Percentiles rank a stretch among this genome's conserved stretches.
These are phyloP conservation scores for Pichia ethanolica DNA, from an alignment of 805 yeast genomes.

Conservation along the genomic window DNA sequence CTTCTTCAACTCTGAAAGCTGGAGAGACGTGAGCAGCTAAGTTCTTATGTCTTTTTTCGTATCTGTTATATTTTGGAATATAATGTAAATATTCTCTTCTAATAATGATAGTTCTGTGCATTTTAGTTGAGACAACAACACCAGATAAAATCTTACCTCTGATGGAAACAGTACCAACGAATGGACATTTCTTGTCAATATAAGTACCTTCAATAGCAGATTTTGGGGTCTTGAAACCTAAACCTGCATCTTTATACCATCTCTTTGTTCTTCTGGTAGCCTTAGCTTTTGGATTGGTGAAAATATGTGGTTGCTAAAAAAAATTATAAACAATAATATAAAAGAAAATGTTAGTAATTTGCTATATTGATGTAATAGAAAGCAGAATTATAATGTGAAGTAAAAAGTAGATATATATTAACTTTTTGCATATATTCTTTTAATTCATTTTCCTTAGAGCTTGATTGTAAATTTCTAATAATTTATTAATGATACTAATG, in stretches of 20 bases:
- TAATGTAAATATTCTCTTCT: slow-evolving; percentile 99
- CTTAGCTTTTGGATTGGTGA: slow-evolving; percentile 99
- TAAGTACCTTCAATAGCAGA: slow-evolving; percentile 97
- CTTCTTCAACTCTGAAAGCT: slow-evolving; percentile 99
- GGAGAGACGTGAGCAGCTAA: slow-evolving; percentile 99
- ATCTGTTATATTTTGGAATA: slow-evolving; percentile 99
- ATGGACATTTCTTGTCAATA: slow-evolving; percentile 99
- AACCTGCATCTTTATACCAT: slow-evolving; percentile 99
- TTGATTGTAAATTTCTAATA: no score
- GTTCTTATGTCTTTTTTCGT: slow-evolving; percentile 99
- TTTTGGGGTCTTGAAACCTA: slow-evolving; percentile 99
- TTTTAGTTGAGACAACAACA: slow-evolving; percentile 99
- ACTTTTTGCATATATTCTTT: no score
- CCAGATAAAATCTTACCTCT: slow-evolving; percentile 99
- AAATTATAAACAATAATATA: background rate
- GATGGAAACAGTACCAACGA: slow-evolving; percentile 93
- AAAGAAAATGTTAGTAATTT: slow-evolving; percentile 11
- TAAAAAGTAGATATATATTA: no score
- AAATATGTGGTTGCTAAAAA: slow-evolving; percentile 98
- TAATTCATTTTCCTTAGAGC: no score
- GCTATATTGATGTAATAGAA: no score
- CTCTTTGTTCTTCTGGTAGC: slow-evolving; percentile 98
- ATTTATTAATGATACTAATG: no score
- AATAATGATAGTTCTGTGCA: slow-evolving; percentile 99
- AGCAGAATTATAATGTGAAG: background rate